Evolutionary conservation across 1,139 yeast genomes (phyloP), one percentile per base, ranked within the genome.

Genomic region (Blastobotrys elegans): DNA sequence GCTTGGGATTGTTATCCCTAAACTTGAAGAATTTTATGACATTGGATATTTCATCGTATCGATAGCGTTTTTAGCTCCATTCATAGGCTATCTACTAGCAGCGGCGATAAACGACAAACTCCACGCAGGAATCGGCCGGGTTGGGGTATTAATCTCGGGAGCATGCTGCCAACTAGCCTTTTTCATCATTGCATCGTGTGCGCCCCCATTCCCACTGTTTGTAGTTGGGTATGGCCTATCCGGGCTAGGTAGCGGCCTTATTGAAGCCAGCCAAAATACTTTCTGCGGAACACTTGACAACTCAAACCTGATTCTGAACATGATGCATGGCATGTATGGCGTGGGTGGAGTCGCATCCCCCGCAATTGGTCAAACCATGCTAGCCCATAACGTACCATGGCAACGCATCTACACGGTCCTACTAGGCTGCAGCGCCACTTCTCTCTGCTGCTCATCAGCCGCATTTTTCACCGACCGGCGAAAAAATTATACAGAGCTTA

Each of bases 331-430:
- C 0, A 60, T 68, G 7, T 82, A 81, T 59, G 87, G 87, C 1
- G 49, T 76, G 1, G 87, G 87, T 6, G 87, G 84, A 1, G 74
- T 80, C 2, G 51, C 77, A 1, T 69, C 81, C 1, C 87, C 88
- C 0, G 58, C 80, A 21, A 62, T 79, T 13, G 80, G 78, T 2
- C 80, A 84, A 0, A 64, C 73, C 10, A 70, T 80, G 71, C 70
- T 74, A 4, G 64, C 71, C 38, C 54, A 61, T 1, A 81, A 79
- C 1, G 59, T 75, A 4, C 55, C 54, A 40, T 82, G 87, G 87
- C 69, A 77, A 59, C 71, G 59, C 47, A 75, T 71, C 59, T 82
- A 79, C 57, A 60, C 73, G 20, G 68, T 80, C 4, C 60, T 79
- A 26, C 56, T 79, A 17, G 78, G 73, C 0, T 38, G 70, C 45